A percentile compares a stretch with the other conserved stretches of the same genome.
Evolutionary conservation across 2,329 filamentous ascomycete genomes (phyloP).

Genomic region (Didymella lethalis): DNA sequence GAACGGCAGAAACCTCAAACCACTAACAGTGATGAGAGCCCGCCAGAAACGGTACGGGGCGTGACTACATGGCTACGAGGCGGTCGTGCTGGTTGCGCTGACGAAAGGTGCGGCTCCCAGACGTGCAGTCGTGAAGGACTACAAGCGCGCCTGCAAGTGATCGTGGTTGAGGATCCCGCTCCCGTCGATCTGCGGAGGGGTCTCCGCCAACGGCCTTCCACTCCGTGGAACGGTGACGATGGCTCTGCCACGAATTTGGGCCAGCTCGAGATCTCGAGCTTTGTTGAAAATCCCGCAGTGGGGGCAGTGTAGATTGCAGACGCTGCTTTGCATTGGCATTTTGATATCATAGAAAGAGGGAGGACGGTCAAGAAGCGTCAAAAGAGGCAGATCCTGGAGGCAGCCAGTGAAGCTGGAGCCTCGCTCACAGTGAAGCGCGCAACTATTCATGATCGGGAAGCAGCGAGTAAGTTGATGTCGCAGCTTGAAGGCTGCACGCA

Average conservation of each 20-base stretch:
- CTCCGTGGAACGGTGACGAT: not conserved
- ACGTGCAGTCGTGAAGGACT: not conserved
- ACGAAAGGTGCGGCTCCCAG: not conserved
- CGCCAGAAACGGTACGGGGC: not conserved
- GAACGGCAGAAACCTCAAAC: slow-evolving; percentile 18
- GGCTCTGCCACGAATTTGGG: not conserved
- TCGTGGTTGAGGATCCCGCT: slow-evolving; percentile 11
- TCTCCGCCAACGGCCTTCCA: slow-evolving; percentile 4
- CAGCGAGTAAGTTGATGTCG: not conserved
- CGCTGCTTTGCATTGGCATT: not conserved
- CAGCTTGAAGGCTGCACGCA: not conserved
- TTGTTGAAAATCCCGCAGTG: not conserved
- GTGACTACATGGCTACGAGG: not conserved
- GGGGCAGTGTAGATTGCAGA: not conserved
- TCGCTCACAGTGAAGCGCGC: not conserved
- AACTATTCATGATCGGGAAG: not conserved
- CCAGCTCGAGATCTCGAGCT: not conserved
- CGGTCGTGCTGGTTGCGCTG: not conserved
- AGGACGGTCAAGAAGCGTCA: not conserved
- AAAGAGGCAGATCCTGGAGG: not conserved
- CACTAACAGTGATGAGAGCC: slow-evolving; percentile 2
- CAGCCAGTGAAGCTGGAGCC: not conserved
- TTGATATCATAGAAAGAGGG: not conserved
- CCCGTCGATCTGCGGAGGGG: slow-evolving; percentile 9
- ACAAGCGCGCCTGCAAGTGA: slow-evolving; percentile 1